Base-by-base conservation (phyloP, 179 eudicot species). In the Corrigiola litoralis region DNA sequence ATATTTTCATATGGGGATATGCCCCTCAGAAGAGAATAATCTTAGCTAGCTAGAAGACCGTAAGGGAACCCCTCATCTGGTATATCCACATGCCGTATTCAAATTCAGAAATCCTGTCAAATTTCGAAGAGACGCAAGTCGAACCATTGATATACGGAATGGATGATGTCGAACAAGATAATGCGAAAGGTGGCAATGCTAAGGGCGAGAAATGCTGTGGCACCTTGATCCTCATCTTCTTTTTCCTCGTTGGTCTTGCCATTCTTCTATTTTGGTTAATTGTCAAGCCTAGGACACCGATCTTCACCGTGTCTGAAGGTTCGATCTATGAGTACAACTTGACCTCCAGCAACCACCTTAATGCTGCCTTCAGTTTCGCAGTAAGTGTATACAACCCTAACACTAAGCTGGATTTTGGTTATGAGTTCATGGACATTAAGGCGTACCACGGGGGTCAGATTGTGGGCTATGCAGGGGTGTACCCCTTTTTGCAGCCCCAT, bases 311-410 rank as follows among this genome's bases (percentile, higher is more conserved):
- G 32, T 31, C 37, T 23, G 47, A 58, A 38, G 63, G 47, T 17
- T 13, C 7, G 14, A 4, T 58, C 9, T 8, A 2, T 17, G 46
- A 21, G 18, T 37, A 37, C 63, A 38, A 37, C 63, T 1, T 58
- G 4, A 48, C 58, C 14, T 12, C 21, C 46, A 36, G 49, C 47
- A 34, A 63, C 47, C 67, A 49, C 31, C 45, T 63, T 14, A 33
- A 34, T 6, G 67, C 33, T 20, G 33, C 56, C 47, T 63, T 63
- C n/a, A 63, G 49, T 48, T 63, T 63, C 46, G 34, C 27, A 34
- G 31, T 63, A 31, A 63, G 42, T 28, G 67, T 42, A 31, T 36
- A 48, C 23, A 63, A 63, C 28, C 58, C 33, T 11, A 63, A 49
- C 40, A 13, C 67, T 20, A 63, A 34, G 46, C 46, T 63, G 1